Evolutionary conservation across 2,329 filamentous ascomycete species (phyloP), one percentile per base, ranked within the genome.

Genomic region (Diplodia seriata): DNA sequence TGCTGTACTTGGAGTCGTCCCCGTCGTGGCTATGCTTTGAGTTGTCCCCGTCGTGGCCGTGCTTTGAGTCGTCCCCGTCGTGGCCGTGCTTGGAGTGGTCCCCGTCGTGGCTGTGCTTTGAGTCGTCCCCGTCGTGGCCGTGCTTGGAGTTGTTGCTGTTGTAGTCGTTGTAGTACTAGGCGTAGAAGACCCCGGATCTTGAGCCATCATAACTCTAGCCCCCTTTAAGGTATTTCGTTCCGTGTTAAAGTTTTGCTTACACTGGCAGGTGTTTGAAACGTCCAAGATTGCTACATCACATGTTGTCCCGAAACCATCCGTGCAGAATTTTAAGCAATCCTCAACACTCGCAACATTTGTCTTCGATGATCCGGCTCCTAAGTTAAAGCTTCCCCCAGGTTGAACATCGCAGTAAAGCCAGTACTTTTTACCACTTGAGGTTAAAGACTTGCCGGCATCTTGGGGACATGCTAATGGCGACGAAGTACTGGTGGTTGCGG

Each of bases 321-420:
- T 61, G 15, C 56, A 61, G 11, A 61, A 61, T 18, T 3, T 20
- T 40, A 61, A 49, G 38, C 56, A 61, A 3, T 61, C 56, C 14
- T 61, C 56, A 9, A 61, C 29, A 18, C 40, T 49, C 7, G 12
- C 40, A 31, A 49, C 40, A 6, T 56, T 56, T 2, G 55, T 9
- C 20, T 49, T 33, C 2, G 56, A 61, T 4, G 56, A 61, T 11
- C 3, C 1, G 15, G 9, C 9, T 6, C 40, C 40, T 6, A 61
- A 26, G 8, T 61, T 61, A 8, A 49, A 9, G 14, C 38, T 61
- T 5, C 8, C 40, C 6, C 56, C 40, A n/a, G 56, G 56, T 9
- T 61, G 3, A 29, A 20, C 15, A 49, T 26, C 18, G 14, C 56
- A 61, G 6, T 43, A 49, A 26, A 61, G 56, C 23, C 38, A 49